Base-by-base conservation (phyloP, 108 stramenopile species). In the Conticribra weissflogii region DNA sequence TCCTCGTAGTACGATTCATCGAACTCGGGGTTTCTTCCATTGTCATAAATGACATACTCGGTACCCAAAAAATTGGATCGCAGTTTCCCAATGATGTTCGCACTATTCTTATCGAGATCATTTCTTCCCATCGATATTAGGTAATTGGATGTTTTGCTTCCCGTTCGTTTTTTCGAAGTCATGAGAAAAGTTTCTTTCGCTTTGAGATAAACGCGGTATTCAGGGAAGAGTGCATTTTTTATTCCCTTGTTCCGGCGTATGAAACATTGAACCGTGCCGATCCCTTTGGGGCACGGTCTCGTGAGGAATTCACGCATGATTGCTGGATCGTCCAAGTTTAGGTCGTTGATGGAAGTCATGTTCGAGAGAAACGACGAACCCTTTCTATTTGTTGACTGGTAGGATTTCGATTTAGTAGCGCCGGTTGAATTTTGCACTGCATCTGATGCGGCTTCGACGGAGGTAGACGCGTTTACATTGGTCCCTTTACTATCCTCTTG, bases 121-220 rank as follows among this genome's bases (percentile, higher is more conserved):
- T 86, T 86, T 23, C 82, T 59, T 30, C 81, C 71, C 84, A 86
- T 90, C 4, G 88, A 86, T 19, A 97, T 85, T 30, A 92, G 73
- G 70, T 96, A 97, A 62, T 97, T 96, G 22, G 91, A 89, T 1
- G 96, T 96, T 58, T 82, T 86, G 59, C 91, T 93, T 48, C 88
- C 92, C 9, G 79, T 53, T 23, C 93, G 78, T 62, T 94, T 96
- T 70, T 96, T 95, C 29, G 88, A 81, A 22, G 86, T 82, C 91
- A 97, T 87, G 17, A 97, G 75, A 63, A 97, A 97, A 3, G 82
- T 79, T 33, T 72, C 61, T 24, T 60, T 72, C 8, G 52, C 49
- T 74, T 88, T 79, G 52, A 90, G 69, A 79, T 86, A 94, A 22
- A 94, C 59, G 7, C 76, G 72, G 78, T 95, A 96, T 58, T 88